These are phyloP conservation scores for Backusella australiensis DNA, from an alignment of 192 early-diverging fungal genomes.

Conservation along the genomic window DNA sequence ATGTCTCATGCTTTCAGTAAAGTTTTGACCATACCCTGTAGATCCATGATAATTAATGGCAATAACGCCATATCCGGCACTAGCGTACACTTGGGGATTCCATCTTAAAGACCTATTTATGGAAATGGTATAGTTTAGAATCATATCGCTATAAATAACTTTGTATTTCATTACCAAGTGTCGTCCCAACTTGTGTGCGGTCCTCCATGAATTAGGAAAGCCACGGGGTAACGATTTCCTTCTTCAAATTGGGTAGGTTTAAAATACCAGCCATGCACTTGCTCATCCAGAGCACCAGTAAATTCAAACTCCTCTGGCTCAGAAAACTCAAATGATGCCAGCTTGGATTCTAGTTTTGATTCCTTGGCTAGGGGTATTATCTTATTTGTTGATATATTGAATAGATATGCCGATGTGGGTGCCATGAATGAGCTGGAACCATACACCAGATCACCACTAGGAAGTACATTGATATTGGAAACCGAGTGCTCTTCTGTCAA, in stretches of 20 bases:
- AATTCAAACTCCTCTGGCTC: constrained; percentile 70
- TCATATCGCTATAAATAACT: not conserved
- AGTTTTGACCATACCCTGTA: constrained; percentile 72
- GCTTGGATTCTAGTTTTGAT: constrained; percentile 40
- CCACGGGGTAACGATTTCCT: constrained; percentile 63
- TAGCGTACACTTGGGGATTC: constrained; percentile 73
- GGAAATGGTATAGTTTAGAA: no score
- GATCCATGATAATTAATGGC: constrained; percentile 78
- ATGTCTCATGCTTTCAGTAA: constrained; percentile 63
- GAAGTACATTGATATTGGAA: constrained; percentile 39
- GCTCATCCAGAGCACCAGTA: constrained; percentile 50
- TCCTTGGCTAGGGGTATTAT: constrained; percentile 30
- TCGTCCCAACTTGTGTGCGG: constrained; percentile 70
- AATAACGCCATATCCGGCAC: constrained; percentile 64
- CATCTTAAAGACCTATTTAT: constrained; percentile 48
- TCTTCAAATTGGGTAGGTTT: constrained; percentile 59
- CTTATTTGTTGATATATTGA: not conserved
- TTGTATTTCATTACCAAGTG: constrained; percentile 36
- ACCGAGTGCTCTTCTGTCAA: constrained; percentile 50
- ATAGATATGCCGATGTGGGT: constrained; percentile 34
- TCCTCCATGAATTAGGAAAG: constrained; percentile 80
- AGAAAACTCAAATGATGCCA: constrained; percentile 44
- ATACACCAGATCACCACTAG: constrained; percentile 43
- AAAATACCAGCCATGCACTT: constrained; percentile 61
- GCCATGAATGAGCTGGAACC: constrained; percentile 40